Conservation (phyloP, 2,329 filamentous ascomycete genomes). For the Microsporum audouinii region DNA sequence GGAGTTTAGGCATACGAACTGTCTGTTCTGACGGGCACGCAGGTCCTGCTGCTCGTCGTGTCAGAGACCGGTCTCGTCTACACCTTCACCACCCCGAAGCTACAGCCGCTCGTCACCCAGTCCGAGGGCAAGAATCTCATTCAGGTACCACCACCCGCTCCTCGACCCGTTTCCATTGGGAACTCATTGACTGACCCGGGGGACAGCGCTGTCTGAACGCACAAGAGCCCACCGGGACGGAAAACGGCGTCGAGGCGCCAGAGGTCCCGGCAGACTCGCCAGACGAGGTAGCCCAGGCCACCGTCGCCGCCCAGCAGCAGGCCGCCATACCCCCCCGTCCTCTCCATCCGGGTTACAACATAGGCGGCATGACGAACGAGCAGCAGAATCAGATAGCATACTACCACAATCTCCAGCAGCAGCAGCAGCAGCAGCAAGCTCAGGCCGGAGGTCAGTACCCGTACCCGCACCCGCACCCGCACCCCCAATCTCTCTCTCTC, state of each 20-base stretch:
- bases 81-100: conserved; percentile 95
- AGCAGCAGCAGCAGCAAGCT: conserved; percentile 58
- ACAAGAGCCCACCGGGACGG: conserved; percentile 74
- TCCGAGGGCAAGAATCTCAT: conserved; percentile 98
- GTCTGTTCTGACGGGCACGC: conserved; percentile 92
- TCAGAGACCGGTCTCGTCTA: conserved; percentile 96
- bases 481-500: neutral
- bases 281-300: conserved; percentile 70
- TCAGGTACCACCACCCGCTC: conserved; percentile 53
- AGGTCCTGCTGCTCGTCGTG: conserved; percentile 90
- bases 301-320: conserved; percentile 57
- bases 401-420: conserved; percentile 66
- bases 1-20: conserved; percentile 78
- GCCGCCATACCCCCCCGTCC: conserved; percentile 48
- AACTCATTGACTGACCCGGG: conserved; percentile 13
- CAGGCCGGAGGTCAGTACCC: conserved; percentile 54
- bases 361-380: conserved; percentile 43
- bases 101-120: conserved; percentile 95
- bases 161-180: neutral
- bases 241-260: conserved; percentile 66
- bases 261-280: conserved; percentile 71
- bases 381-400: conserved; percentile 70
- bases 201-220: conserved; percentile 85
- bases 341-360: conserved; percentile 54
- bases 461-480: neutral